phyloP scores from a whole-genome alignment of 176 grass and related monocot genomes.

The Oryza australiensis region DNA sequence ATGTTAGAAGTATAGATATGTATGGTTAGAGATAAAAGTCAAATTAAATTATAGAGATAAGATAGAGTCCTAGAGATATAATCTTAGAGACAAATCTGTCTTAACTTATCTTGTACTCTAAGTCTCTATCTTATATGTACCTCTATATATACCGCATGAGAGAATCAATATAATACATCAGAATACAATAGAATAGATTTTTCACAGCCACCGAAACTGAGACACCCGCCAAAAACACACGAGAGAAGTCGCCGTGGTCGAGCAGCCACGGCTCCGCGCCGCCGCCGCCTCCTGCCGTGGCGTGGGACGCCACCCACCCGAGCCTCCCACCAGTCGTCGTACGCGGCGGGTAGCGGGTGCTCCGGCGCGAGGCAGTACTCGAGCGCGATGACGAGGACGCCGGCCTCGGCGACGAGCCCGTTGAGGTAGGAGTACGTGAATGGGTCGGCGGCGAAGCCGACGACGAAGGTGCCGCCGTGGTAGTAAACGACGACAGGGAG shows the following conservation, averaged over 20 bases:
- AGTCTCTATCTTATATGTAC: too few relatives aligned
- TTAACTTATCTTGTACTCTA: too few relatives aligned
- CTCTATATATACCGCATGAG: too few relatives aligned
- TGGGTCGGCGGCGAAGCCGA: conserved; percentile 69
- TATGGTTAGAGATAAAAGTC: too few relatives aligned
- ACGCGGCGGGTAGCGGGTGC: conserved; percentile 67
- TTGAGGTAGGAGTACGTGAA: conserved; percentile 57
- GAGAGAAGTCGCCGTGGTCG: conserved; percentile 53
- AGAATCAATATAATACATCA: too few relatives aligned
- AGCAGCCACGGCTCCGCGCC: conserved; percentile 54
- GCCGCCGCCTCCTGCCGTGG: background rate
- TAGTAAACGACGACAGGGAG: conserved; percentile 63
- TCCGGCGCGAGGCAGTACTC: conserved; percentile 89
- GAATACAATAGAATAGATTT: too few relatives aligned
- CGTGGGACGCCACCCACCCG: conserved; percentile 68
- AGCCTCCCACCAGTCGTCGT: conserved; percentile 59
- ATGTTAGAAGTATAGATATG: too few relatives aligned
- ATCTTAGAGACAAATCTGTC: too few relatives aligned
- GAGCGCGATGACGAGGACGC: conserved; percentile 50
- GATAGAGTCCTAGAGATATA: too few relatives aligned
- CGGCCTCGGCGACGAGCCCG: conserved; percentile 43
- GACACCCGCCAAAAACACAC: conserved; percentile 56
- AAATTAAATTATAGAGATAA: too few relatives aligned
- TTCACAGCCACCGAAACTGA: conserved; percentile 56
- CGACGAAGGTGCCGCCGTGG: conserved; percentile 65